phyloP scores from a whole-genome alignment of 2,329 filamentous ascomycete genomes.

The Westerdykella aurantiaca region DNA sequence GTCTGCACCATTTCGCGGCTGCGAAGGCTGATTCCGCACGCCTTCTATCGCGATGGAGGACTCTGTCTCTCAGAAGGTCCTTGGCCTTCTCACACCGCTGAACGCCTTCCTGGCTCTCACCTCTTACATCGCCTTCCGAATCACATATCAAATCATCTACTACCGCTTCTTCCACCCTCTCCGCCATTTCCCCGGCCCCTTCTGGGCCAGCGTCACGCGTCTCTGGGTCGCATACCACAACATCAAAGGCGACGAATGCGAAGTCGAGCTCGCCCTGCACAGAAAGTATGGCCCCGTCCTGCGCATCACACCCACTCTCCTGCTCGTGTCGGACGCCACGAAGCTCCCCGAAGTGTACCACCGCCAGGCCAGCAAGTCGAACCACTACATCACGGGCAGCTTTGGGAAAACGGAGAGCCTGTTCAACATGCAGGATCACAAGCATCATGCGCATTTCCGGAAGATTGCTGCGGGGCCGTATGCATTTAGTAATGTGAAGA shows the following conservation, averaged over 20 bases:
- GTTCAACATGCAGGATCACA: conserved; percentile 54
- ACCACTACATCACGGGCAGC: conserved; percentile 54
- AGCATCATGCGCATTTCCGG: conserved; percentile 47
- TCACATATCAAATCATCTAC: conserved; percentile 36
- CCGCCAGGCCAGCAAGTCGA: conserved; percentile 52
- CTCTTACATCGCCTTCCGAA: background rate
- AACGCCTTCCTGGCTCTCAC: conserved; percentile 1
- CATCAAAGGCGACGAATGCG: conserved; percentile 43
- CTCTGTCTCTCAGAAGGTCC: background rate
- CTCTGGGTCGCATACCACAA: conserved; percentile 53
- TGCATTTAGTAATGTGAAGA: conserved; percentile 52
- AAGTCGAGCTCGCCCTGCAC: conserved; percentile 40
- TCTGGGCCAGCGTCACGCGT: conserved; percentile 49
- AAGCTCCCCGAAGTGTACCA: conserved; percentile 54
- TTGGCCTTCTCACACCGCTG: background rate
- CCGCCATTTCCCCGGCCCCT: conserved; percentile 49
- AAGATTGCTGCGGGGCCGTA: conserved; percentile 54
- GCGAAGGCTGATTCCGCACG: too few relatives aligned
- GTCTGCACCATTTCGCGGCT: too few relatives aligned
- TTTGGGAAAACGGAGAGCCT: conserved; percentile 52
- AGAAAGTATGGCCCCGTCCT: conserved; percentile 42
- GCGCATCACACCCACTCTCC: conserved; percentile 40
- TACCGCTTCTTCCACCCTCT: conserved; percentile 50
- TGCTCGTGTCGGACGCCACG: conserved; percentile 51
- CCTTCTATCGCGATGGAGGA: background rate